phyloP scores from a whole-genome alignment of 805 yeast species.

The Deakozyma indianensis region DNA sequence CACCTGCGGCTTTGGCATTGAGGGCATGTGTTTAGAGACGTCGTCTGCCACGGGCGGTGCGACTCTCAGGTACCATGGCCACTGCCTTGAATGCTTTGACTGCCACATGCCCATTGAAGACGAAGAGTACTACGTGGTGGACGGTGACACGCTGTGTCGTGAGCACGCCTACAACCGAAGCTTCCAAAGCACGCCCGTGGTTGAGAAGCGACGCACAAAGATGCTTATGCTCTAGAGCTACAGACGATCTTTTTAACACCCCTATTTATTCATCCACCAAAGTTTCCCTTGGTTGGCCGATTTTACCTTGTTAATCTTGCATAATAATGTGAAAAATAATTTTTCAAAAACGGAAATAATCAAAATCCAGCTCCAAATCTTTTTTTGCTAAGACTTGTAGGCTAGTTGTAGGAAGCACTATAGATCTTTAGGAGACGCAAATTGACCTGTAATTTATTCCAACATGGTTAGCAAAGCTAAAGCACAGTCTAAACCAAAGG shows the following conservation, averaged over 20 bases:
- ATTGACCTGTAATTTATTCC: too few relatives aligned
- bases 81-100: slow-evolving; percentile 53
- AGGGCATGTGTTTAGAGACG: slow-evolving; percentile 77
- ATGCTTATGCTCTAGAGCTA: not conserved
- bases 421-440: too few relatives aligned
- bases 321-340: not conserved
- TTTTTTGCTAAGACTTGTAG: too few relatives aligned
- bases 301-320: not conserved
- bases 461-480: too few relatives aligned
- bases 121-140: slow-evolving; percentile 20
- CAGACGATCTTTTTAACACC: too few relatives aligned
- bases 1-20: slow-evolving; percentile 61
- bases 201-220: not conserved
- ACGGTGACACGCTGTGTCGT: slow-evolving; percentile 21
- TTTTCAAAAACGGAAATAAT: too few relatives aligned
- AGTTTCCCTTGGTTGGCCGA: too few relatives aligned
- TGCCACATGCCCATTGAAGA: slow-evolving; percentile 29
- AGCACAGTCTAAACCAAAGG: too few relatives aligned
- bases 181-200: not conserved
- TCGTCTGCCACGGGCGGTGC: slow-evolving; percentile 7
- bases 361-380: too few relatives aligned
- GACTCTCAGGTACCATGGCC: slow-evolving; percentile 54
- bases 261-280: too few relatives aligned
- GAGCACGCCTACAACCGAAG: slow-evolving; percentile 18
- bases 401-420: too few relatives aligned